Evolutionary conservation across 768 basidiomycete species (phyloP).

Genomic region (Cantharellus cinnabarinus): DNA sequence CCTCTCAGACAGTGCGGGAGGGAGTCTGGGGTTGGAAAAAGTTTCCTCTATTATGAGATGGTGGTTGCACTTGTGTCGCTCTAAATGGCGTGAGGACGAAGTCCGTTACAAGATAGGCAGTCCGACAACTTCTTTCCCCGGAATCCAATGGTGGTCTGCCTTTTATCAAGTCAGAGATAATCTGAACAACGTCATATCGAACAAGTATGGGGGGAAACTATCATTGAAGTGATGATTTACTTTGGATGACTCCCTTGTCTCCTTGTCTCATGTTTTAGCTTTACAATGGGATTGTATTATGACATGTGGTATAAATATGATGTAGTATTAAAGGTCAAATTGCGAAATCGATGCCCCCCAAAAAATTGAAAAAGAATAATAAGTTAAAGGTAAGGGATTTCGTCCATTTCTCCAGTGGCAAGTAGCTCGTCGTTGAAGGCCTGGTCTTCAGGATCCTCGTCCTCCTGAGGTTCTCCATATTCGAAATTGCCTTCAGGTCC

Average conservation of each 20-base stretch:
- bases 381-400: slow-evolving; percentile 38
- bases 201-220: slow-evolving; percentile 34
- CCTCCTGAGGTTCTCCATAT: slow-evolving; percentile 21
- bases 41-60: slow-evolving; percentile 55
- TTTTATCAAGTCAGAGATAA: slow-evolving; percentile 47
- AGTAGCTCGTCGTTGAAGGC: slow-evolving; percentile 56
- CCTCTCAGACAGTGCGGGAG: slow-evolving; percentile 32
- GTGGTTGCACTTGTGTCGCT: slow-evolving; percentile 48
- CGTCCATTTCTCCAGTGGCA: slow-evolving; percentile 69
- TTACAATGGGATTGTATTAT: no score
- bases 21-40: slow-evolving; percentile 48
- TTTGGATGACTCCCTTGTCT: no score
- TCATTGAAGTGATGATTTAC: not conserved
- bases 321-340: no score
- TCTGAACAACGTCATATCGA: slow-evolving; percentile 43
- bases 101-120: slow-evolving; percentile 10
- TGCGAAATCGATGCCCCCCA: no score
- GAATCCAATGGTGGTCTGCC: slow-evolving; percentile 54
- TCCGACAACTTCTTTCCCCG: slow-evolving; percentile 20
- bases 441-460: slow-evolving; percentile 43
- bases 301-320: no score
- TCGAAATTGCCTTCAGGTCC: slow-evolving; percentile 15
- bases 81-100: slow-evolving; percentile 39
- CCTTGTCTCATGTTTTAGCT: no score
- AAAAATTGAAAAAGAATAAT: not conserved